phyloP scores from a whole-genome alignment of 2,329 filamentous ascomycete genomes.

The Aureobasidium sp. region DNA sequence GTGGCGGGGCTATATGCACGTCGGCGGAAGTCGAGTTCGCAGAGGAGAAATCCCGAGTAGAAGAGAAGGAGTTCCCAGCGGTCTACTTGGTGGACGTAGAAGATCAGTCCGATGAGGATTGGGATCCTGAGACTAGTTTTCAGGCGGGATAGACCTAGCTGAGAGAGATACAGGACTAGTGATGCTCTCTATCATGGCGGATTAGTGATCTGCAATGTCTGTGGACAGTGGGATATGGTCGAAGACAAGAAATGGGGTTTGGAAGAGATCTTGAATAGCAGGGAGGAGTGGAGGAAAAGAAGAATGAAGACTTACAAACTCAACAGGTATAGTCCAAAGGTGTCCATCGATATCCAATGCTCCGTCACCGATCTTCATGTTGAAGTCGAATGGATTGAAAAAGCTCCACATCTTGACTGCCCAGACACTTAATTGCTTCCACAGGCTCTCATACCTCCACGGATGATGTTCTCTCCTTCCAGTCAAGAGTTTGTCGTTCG shows the following conservation, averaged over 20 bases:
- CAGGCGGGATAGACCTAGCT: slow-evolving; percentile 34
- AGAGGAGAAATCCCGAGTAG: slow-evolving; percentile 47
- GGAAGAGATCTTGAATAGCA: neutral
- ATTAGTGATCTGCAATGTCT: slow-evolving; percentile 35
- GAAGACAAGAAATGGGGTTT: neutral
- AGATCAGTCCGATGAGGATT: slow-evolving; percentile 36
- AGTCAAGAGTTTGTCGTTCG: slow-evolving; percentile 13
- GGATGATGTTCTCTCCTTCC: slow-evolving; percentile 16
- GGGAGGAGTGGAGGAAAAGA: neutral
- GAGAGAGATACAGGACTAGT: slow-evolving; percentile 49
- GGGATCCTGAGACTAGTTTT: slow-evolving; percentile 30
- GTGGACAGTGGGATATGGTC: too few relatives aligned
- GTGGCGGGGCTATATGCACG: neutral
- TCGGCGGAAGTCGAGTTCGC: slow-evolving; percentile 43
- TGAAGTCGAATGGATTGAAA: slow-evolving; percentile 8
- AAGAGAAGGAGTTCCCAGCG: slow-evolving; percentile 53
- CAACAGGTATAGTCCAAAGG: slow-evolving; percentile 50
- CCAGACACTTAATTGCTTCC: slow-evolving; percentile 24
- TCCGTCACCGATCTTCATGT: neutral
- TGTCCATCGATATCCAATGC: slow-evolving; percentile 38
- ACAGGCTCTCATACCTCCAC: slow-evolving; percentile 3
- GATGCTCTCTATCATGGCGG: slow-evolving; percentile 32
- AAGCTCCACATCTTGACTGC: slow-evolving; percentile 31
- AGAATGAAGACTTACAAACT: neutral
- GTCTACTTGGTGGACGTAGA: slow-evolving; percentile 42